phyloP scores from a whole-genome alignment of 768 basidiomycete species.

The Fistulinella prunicolor region DNA sequence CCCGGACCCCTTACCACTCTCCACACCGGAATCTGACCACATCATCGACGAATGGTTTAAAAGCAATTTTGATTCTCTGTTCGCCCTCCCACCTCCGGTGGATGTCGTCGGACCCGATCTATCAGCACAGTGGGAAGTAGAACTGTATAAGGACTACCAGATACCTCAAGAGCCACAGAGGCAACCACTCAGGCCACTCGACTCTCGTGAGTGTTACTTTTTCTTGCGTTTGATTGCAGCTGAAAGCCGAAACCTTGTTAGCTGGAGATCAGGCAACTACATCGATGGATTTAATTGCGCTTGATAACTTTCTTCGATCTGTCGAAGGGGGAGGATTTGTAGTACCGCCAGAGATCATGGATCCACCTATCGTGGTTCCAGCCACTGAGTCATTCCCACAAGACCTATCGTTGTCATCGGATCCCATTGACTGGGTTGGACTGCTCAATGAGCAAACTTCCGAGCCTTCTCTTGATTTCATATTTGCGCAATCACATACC shows the following conservation, averaged over 20 bases:
- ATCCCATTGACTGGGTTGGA: slow-evolving; percentile 11
- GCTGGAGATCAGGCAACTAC: background rate
- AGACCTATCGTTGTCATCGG: background rate
- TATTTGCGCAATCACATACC: background rate
- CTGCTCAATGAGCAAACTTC: slow-evolving; percentile 1
- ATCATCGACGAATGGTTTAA: slow-evolving; percentile 38
- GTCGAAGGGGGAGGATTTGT: background rate
- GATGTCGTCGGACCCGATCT: slow-evolving; percentile 23
- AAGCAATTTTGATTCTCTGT: slow-evolving; percentile 17
- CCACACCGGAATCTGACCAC: slow-evolving; percentile 11
- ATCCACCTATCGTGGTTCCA: background rate
- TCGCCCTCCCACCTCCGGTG: slow-evolving; percentile 24
- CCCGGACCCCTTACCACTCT: slow-evolving; percentile 30
- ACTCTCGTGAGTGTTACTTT: background rate
- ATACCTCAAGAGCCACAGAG: slow-evolving; percentile 8
- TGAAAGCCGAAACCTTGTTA: background rate
- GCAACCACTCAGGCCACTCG: background rate
- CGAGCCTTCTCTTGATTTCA: background rate
- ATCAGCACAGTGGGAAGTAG: slow-evolving; percentile 30
- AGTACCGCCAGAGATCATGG: background rate
- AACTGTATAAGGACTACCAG: slow-evolving; percentile 29
- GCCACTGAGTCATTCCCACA: background rate
- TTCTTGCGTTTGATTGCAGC: background rate
- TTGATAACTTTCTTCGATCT: slow-evolving; percentile 10
- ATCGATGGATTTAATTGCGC: background rate